Evolutionary conservation across 768 basidiomycete genomes (phyloP).

Genomic region (Chalciporus sphaerocephalus): DNA sequence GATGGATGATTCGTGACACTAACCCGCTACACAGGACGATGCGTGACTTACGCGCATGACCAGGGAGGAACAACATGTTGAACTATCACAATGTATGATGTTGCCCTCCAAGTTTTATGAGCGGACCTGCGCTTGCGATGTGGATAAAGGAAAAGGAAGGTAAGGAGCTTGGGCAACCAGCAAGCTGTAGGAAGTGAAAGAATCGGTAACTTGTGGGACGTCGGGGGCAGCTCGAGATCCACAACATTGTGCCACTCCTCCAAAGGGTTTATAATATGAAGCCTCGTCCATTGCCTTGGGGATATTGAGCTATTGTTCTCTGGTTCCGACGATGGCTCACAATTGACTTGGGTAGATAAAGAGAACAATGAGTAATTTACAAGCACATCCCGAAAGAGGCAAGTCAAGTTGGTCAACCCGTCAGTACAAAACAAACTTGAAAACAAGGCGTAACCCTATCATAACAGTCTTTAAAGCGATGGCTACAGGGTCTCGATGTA

Average conservation of each 20-base stretch:
- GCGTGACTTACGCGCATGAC: conserved; percentile 25
- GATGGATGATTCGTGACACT: background rate
- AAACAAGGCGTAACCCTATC: background rate
- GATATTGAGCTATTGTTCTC: conserved; percentile 26
- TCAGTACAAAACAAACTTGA: conserved; percentile 11
- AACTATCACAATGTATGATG: conserved; percentile 3
- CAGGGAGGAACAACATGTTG: conserved; percentile 24
- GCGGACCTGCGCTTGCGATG: conserved; percentile 22
- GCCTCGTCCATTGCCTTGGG: conserved; percentile 19
- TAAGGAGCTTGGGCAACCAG: conserved; percentile 24
- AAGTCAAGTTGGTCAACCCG: conserved; percentile 11
- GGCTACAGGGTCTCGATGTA: conserved; percentile 9
- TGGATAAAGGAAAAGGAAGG: conserved; percentile 4
- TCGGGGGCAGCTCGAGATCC: background rate
- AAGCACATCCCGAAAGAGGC: conserved; percentile 14
- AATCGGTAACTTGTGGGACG: no score
- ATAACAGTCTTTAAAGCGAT: background rate
- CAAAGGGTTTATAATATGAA: conserved; percentile 2
- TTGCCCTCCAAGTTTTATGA: background rate
- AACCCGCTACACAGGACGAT: background rate
- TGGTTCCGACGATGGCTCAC: conserved; percentile 1
- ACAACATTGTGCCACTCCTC: background rate
- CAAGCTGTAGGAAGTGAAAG: conserved; percentile 14
- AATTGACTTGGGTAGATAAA: conserved; percentile 5
- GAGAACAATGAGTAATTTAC: conserved; percentile 23